Base-by-base conservation (phyloP, 768 basidiomycete species). In the Termitomyces sp. region DNA sequence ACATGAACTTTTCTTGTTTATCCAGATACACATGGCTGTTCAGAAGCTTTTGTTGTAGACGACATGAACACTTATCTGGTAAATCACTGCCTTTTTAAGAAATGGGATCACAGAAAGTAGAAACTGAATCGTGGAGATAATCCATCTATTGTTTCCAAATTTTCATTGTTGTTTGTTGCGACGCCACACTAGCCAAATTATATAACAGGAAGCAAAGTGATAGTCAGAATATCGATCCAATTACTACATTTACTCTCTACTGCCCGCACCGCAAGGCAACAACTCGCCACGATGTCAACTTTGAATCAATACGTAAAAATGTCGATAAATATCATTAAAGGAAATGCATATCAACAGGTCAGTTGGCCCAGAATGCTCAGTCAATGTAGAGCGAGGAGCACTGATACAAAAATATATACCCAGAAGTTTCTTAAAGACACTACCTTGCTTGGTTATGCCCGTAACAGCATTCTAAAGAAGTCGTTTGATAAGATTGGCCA, bases 361-460 rank as follows among this genome's bases (percentile, higher is more conserved):
- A 31, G 47, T 48, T 3, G 14, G 6, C 14, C 5, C 14, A 9
- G 6, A 32, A 6, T 15, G 6, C 31, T 17, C 32, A 25, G 25
- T 29, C 29, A 4, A 40, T 5, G 38, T 9, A 40, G 38, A 40
- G 14, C 29, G 4, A 8, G 6, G 12, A 48, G 3, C 46, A 47
- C 46, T 47, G 10, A 29, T 2, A 31, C 11, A 31, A 12, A 29
- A n/a, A 14, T 15, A 14, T 31, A 11, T 31, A 6, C 7, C 2
- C 29, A 48, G 47, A 48, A 7, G 2, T 7, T 15, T 0, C 11
- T 48, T 6, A 7, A 48, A 14, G 47, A 48, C 14, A 2, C 10
- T 0, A 2, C 0, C 2, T 12, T 48, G 29, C 14, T 15, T 2
- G 0, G 3, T 0, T 48, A 48, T 5, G 0, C 25, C 46, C 5